A percentile compares a stretch with the other conserved stretches of the same genome.
Conservation (phyloP, 2,329 filamentous ascomycete species). For the Dactylellina haptotyla region DNA sequence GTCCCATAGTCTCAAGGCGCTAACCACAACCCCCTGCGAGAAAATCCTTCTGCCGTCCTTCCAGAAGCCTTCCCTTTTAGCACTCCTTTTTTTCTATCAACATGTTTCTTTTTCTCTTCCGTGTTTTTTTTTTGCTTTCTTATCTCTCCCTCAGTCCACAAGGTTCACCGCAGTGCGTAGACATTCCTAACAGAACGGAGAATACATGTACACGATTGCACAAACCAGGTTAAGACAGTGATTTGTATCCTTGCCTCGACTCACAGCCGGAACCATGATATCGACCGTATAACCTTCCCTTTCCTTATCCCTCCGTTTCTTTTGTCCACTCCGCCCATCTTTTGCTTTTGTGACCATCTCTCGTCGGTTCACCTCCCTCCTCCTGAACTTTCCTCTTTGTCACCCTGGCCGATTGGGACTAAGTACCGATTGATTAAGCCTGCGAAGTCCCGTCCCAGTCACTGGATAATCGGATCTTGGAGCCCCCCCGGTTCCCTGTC, state of each 20-base stretch:
- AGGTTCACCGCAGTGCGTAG: constrained; percentile 8
- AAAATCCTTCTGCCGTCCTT: constrained; percentile 42
- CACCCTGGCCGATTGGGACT: constrained; percentile 2
- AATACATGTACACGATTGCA: constrained; percentile 11
- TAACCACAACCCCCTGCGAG: constrained; percentile 15
- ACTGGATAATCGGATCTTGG: constrained; percentile 38
- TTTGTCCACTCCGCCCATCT: not conserved
- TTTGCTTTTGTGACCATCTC: not conserved
- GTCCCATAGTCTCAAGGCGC: constrained; percentile 5
- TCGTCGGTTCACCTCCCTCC: not conserved
- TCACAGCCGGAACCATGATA: constrained; percentile 36
- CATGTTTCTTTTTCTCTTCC: not conserved
- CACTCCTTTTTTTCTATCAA: not conserved
- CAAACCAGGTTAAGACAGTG: not conserved
- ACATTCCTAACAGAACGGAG: constrained; percentile 9
- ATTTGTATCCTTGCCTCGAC: constrained; percentile 1
- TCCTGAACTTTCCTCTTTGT: not conserved
- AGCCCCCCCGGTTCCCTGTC: not conserved
- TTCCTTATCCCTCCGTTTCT: constrained; percentile 21
- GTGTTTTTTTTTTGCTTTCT: not conserved
- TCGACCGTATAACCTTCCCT: constrained; percentile 37
- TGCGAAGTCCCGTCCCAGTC: not conserved
- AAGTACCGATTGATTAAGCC: constrained; percentile 3
- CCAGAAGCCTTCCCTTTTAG: constrained; percentile 52
- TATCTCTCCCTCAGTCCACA: constrained; percentile 5